Evolutionary conservation across 208 protist genomes (phyloP).

Genomic region (Acanthamoeba healyi): DNA sequence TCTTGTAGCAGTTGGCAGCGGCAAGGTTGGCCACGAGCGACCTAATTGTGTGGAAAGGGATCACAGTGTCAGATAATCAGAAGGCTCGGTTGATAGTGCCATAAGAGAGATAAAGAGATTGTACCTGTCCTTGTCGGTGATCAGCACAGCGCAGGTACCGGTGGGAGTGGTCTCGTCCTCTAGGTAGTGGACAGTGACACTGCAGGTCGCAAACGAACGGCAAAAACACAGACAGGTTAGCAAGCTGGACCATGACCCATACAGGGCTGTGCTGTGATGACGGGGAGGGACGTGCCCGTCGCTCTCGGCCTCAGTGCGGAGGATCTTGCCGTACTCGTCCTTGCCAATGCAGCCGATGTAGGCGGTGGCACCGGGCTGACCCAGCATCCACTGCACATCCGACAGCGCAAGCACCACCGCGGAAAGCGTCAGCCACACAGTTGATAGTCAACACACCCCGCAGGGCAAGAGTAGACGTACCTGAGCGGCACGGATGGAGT

Average conservation of each 20-base stretch:
- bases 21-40: constrained; percentile 97
- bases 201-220: not conserved
- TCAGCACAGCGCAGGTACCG: constrained; percentile 97
- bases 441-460: no score
- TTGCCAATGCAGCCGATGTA: constrained; percentile 96
- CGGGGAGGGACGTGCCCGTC: constrained; percentile 92
- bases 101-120: not conserved
- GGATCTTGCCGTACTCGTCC: constrained; percentile 95
- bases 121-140: constrained; percentile 94
- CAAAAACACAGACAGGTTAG: constrained; percentile 23
- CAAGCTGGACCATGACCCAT: no score
- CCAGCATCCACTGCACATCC: constrained; percentile 86
- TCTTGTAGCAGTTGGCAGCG: constrained; percentile 97
- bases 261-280: no score
- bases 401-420: no score
- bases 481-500: constrained; percentile 96
- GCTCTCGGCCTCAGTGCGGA: constrained; percentile 91
- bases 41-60: constrained; percentile 71
- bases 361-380: constrained; percentile 73
- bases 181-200: constrained; percentile 92
- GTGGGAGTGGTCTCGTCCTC: constrained; percentile 93
- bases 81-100: no score
- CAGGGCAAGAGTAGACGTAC: not conserved
- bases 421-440: no score
- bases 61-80: no score